phyloP scores from a whole-genome alignment of 495 filamentous ascomycete genomes.

The Trichoderma gamsii region DNA sequence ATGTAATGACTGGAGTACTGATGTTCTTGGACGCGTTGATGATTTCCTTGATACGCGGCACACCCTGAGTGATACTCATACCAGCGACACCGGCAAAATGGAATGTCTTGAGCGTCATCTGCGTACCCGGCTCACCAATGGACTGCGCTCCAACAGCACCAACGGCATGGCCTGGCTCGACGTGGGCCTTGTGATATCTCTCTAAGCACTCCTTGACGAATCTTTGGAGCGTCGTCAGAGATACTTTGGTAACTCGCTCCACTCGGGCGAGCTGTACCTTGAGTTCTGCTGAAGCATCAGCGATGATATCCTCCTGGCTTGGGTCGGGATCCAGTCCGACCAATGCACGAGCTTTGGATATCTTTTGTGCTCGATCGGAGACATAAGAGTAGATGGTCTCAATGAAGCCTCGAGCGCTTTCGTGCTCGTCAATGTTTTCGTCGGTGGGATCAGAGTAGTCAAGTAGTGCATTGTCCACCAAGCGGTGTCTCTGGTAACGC shows the following conservation, averaged over 20 bases:
- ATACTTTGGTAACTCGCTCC: constrained; percentile 76
- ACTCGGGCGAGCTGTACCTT: constrained; percentile 29
- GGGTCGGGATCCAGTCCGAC: constrained; percentile 32
- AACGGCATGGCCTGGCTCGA: constrained; percentile 94
- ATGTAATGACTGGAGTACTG: constrained; percentile 88
- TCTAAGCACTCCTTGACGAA: constrained; percentile 79
- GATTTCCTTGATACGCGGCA: constrained; percentile 99
- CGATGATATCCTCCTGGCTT: constrained; percentile 15
- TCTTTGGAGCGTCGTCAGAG: constrained; percentile 57
- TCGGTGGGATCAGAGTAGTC: constrained; percentile 60
- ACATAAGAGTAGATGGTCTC: constrained; percentile 69
- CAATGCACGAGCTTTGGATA: constrained; percentile 45
- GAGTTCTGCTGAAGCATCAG: not conserved
- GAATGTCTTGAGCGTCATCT: constrained; percentile 99
- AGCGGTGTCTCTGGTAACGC: constrained; percentile 55
- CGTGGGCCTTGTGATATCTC: constrained; percentile 84
- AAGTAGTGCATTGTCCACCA: constrained; percentile 44
- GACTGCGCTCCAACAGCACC: constrained; percentile 96
- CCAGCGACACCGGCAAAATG: constrained; percentile 99
- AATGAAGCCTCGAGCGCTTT: constrained; percentile 78
- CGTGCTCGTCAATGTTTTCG: constrained; percentile 70
- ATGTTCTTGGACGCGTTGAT: constrained; percentile 94
- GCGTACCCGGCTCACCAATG: constrained; percentile 95
- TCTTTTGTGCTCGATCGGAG: constrained; percentile 35
- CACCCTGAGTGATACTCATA: constrained; percentile 98